These are phyloP conservation scores for Venturia nashicola DNA, from an alignment of 2,329 filamentous ascomycete genomes.

Conservation along the genomic window DNA sequence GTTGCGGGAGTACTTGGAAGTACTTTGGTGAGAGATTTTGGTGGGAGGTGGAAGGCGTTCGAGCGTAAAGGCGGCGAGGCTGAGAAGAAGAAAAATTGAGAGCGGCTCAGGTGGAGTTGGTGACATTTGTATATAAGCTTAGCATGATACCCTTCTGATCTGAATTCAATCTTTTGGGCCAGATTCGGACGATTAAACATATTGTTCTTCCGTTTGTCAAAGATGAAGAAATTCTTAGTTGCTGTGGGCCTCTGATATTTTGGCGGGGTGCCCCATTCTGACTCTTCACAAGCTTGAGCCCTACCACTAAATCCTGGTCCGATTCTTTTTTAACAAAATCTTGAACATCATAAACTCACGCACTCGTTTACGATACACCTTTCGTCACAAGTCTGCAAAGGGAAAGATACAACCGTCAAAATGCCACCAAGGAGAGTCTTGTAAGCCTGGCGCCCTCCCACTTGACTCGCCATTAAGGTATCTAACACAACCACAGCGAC, in stretches of 20 bases:
- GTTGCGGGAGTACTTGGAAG: conserved; percentile 29
- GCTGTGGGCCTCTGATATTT: not conserved
- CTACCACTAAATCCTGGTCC: not conserved
- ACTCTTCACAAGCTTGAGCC: not conserved
- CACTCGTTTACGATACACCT: not conserved
- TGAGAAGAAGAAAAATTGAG: conserved; percentile 4
- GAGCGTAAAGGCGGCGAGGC: not conserved
- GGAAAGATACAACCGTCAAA: not conserved
- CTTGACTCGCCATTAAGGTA: not conserved
- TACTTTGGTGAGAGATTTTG: conserved; percentile 5
- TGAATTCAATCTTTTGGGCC: not conserved
- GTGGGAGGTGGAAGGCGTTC: not conserved
- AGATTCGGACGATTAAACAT: not conserved
- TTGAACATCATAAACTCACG: not conserved
- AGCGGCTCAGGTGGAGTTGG: not conserved
- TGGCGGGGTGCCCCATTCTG: not conserved
- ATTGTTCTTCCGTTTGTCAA: not conserved
- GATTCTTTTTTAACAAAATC: too few species aligned
- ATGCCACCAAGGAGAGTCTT: not conserved
- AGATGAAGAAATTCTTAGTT: too few species aligned
- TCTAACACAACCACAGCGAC: conserved; percentile 41
- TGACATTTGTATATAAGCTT: not conserved
- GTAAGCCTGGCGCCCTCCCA: not conserved
- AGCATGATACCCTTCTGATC: not conserved
- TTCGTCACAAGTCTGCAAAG: not conserved